Conservation (phyloP, 1,139 yeast species). For the Taphrina wiesneri region DNA sequence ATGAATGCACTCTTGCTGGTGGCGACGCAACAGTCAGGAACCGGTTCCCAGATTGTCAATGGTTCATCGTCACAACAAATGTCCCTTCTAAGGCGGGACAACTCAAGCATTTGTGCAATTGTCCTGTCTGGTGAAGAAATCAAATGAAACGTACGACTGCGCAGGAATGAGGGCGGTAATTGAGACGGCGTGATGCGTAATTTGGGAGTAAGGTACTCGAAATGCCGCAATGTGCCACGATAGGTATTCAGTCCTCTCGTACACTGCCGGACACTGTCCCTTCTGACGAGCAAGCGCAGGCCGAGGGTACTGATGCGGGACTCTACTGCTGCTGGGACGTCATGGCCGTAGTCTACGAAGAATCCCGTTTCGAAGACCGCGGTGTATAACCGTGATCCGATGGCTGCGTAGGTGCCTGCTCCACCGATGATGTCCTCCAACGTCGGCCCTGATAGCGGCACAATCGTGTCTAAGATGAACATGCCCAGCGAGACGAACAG, state of each 20-base stretch:
- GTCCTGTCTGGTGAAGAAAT: conserved; percentile 62
- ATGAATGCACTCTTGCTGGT: conserved; percentile 52
- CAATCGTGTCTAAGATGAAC: conserved; percentile 90
- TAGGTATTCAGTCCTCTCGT: conserved; percentile 82
- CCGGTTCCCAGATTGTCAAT: conserved; percentile 71
- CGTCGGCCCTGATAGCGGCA: conserved; percentile 53
- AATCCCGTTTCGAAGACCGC: conserved; percentile 56
- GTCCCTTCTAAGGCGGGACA: conserved; percentile 24
- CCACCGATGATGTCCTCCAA: conserved; percentile 74
- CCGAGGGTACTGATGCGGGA: conserved; percentile 60
- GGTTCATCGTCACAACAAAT: conserved; percentile 33
- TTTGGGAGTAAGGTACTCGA: conserved; percentile 63
- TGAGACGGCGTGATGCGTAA: conserved; percentile 65
- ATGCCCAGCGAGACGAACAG: conserved; percentile 71
- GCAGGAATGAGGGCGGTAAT: conserved; percentile 50
- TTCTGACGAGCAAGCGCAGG: conserved; percentile 60
- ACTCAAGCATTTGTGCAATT: conserved; percentile 8
- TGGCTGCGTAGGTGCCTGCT: conserved; percentile 77
- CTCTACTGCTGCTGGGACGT: conserved; percentile 61
- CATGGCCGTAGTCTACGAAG: conserved; percentile 76
- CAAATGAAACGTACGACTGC: conserved; percentile 63
- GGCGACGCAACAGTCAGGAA: conserved; percentile 67
- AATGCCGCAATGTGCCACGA: conserved; percentile 58
- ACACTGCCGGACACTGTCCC: conserved; percentile 57
- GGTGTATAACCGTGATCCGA: conserved; percentile 28